Evolutionary conservation across 2,329 filamentous ascomycete genomes (phyloP), one percentile per base, ranked within the genome.

Genomic region (Neofusicoccum sp.): DNA sequence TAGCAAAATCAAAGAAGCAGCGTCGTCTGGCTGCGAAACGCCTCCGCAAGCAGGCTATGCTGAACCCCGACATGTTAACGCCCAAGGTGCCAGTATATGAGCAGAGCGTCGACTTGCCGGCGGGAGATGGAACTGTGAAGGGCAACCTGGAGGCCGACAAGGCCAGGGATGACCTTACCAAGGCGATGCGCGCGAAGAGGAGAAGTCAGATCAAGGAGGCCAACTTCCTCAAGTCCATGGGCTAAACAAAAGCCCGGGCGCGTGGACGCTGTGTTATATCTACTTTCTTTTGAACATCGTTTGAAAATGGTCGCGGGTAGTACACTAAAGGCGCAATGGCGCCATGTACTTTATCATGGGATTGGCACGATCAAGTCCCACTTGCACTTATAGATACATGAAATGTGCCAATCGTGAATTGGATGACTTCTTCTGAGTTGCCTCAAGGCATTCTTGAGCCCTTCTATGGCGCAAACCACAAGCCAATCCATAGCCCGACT

Each of bases 1-100:
- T 65, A 93, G 90, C 90, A 64, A 95, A 95, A 85, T 93, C 90
- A 33, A 93, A 92, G 77, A 94, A 93, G 74, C 87, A 92, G 76
- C 87, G 91, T 65, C 84, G 87, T 63, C 74, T 89, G 62, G 91
- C 91, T 7, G 86, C 87, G 45, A 93, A 75, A 82, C 90, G 80
- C 78, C 83, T 75, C 77, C 83, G 77, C 73, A 91, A 72, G 76
- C 88, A 72, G 84, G 76, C 87, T 62, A 81, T 86, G 56, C 87
- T 89, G 71, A 85, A 93, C 78, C 78, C 89, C 14, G 87, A 87
- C 60, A 82, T 86, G 34, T 78, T 91, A 47, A 84, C 71, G 22
- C 80, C 80, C 5, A 81, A 92, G 80, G 80, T 95, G 41, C 91
- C 91, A 8, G 75, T 94, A 44, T 88, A 90, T 73, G 86, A 92